Evolutionary conservation across 352 stramenopile genomes (phyloP).

Genomic region (Pythium sukuiense): DNA sequence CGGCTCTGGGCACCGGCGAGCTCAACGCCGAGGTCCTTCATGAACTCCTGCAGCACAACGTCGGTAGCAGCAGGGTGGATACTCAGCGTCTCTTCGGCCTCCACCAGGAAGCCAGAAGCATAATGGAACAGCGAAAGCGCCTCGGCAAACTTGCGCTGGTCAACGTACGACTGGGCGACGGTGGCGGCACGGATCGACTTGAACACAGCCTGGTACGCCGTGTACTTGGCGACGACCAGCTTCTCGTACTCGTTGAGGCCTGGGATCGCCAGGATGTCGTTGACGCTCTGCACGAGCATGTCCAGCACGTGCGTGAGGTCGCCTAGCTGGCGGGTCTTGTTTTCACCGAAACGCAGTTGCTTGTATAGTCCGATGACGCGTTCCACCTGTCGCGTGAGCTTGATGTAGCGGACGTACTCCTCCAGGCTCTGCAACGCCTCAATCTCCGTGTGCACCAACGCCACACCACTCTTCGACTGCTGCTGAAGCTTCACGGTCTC

Average conservation of each 20-base stretch:
- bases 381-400: slow-evolving; percentile 74
- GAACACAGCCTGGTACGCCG: slow-evolving; percentile 69
- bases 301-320: slow-evolving; percentile 81
- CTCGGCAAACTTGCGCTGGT: slow-evolving; percentile 67
- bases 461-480: slow-evolving; percentile 73
- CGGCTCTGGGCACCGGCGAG: slow-evolving; percentile 65
- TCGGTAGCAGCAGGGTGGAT: slow-evolving; percentile 64
- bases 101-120: slow-evolving; percentile 53
- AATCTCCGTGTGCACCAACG: slow-evolving; percentile 72
- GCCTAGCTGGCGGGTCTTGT: slow-evolving; percentile 45
- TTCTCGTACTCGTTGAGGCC: slow-evolving; percentile 53
- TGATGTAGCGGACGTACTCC: slow-evolving; percentile 73
- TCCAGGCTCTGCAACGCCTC: slow-evolving; percentile 65
- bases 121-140: slow-evolving; percentile 75
- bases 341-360: slow-evolving; percentile 49
- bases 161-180: slow-evolving; percentile 66
- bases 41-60: slow-evolving; percentile 60
- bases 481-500: slow-evolving; percentile 66
- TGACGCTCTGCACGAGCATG: slow-evolving; percentile 80
- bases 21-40: slow-evolving; percentile 55
- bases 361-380: slow-evolving; percentile 61
- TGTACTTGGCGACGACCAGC: slow-evolving; percentile 58
- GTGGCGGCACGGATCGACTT: slow-evolving; percentile 59
- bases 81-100: slow-evolving; percentile 59
- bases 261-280: slow-evolving; percentile 74